Base-by-base conservation (phyloP, 2,329 filamentous ascomycete genomes). In the Diaporthe eres region DNA sequence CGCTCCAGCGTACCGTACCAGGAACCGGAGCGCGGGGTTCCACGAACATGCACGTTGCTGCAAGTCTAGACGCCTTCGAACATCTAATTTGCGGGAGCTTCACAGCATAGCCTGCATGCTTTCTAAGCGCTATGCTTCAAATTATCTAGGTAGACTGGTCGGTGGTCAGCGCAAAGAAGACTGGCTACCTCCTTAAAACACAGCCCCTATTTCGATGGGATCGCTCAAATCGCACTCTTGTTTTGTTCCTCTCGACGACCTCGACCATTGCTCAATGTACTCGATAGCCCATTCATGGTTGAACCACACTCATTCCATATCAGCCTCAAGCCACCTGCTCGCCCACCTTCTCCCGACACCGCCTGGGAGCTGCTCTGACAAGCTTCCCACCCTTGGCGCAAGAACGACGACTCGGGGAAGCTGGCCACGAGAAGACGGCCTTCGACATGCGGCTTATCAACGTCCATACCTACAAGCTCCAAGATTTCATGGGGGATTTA, bases 391-490 rank as follows among this genome's bases (percentile, higher is more conserved):
- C 31, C 31, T 31, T 6, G 31, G 31, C 31, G 10, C 47, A 51
- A 51, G 47, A n/a, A 51, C 44, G 44, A 47, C 44, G 6, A n/a
- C 3, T 10, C 47, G 47, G 22, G 10, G 22, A 51, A 22, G 47
- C 22, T 12, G 9, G 19, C 8, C 19, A 51, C 47, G 15, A 19
- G 22, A 22, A 9, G 22, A 12, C 47, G 8, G n/a, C 28, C 7
- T 49, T 12, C 51, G 22, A 31, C 2, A 74, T 74, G 72, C 31
- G 72, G 25, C 60, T 74, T 3, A 65, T 74, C 47, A 22, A 74
- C 4, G 53, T 49, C 34, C 49, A 71, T 58, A 61, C 68, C 6
- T 37, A 22, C 31, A 4, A 63, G 10, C 39, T 72, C 5, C 39
- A 53, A 17, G 53, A 68, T 13, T 60, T 61, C 42, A 7, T 49